A percentile compares a stretch with the other conserved stretches of the same genome.
Evolutionary conservation across 1,139 yeast species (phyloP).

Genomic region (Arxiozyma telluris): DNA sequence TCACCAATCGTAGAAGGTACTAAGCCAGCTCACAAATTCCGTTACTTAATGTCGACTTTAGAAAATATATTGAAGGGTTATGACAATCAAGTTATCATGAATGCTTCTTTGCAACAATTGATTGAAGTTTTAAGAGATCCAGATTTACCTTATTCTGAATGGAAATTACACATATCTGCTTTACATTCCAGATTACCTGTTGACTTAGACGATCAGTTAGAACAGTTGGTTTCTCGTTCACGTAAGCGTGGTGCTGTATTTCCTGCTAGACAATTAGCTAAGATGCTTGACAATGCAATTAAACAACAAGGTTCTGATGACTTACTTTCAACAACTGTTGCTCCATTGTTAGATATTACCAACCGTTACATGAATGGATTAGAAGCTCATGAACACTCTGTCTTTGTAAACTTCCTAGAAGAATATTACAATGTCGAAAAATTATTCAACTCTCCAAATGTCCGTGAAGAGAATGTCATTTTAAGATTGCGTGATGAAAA

Average conservation of each 20-base stretch:
- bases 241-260: slow-evolving; percentile 67
- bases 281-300: slow-evolving; percentile 37
- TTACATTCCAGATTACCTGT: slow-evolving; percentile 82
- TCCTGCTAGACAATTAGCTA: slow-evolving; percentile 83
- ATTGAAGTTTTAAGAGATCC: slow-evolving; percentile 66
- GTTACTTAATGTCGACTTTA: slow-evolving; percentile 49
- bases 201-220: slow-evolving; percentile 61
- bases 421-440: slow-evolving; percentile 72
- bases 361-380: slow-evolving; percentile 65
- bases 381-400: slow-evolving; percentile 71
- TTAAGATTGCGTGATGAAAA: slow-evolving; percentile 80
- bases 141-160: slow-evolving; percentile 85
- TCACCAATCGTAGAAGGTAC: slow-evolving; percentile 74
- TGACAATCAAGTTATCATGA: slow-evolving; percentile 93
- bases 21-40: slow-evolving; percentile 72
- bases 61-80: slow-evolving; percentile 78
- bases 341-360: slow-evolving; percentile 68
- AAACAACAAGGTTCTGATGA: slow-evolving; percentile 40
- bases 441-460: slow-evolving; percentile 63
- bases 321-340: slow-evolving; percentile 49
- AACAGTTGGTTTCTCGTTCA: slow-evolving; percentile 58
- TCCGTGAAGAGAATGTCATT: slow-evolving; percentile 79
- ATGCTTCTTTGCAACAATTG: slow-evolving; percentile 63
- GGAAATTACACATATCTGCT: slow-evolving; percentile 81
- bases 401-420: slow-evolving; percentile 58